Evolutionary conservation across 176 grass and related monocot species (phyloP), one percentile per base, ranked within the genome.

Genomic region (Hordeum marinum): DNA sequence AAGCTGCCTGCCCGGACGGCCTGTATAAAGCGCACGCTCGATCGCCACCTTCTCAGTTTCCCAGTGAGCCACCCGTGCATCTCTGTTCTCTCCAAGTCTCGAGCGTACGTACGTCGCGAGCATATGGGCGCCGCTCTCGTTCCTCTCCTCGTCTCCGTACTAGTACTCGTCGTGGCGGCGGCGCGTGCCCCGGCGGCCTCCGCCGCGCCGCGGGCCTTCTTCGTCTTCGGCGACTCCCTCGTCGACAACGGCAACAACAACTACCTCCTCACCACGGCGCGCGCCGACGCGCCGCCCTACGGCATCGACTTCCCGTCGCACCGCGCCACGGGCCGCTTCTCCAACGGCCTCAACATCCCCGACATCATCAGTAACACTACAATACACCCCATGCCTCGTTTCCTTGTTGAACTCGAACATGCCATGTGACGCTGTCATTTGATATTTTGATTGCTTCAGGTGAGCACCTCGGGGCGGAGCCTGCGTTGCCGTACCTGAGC

Each of bases 241-340:
- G 96, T 99, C 4, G 96, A 99, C 85, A 94, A 92, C 41, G 96
- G 93, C 81, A 96, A 99, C 89, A 99, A 99, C 85, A 94, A 96
- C 83, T 99, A 91, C 75, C 71, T 99, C 29, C 86, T 92, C 39
- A 99, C 96, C 15, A 92, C 90, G 45, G 93, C 96, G 67, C 96
- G 96, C 27, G 93, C 96, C 1, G 96, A 99, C 58, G 57, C 91
- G 9, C 87, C 85, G 4, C 96, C 96, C 12, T 99, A 99, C 83
- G 96, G 96, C 72, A 96, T 99, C 48, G 96, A 99, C 87, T 89
- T 34, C 78, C 96, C 93, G 23, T 89, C 78, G 52, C 91, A 91
- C 85, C 79, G 3, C 2, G 75, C 96, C 7, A 96, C 96, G 1
- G 96, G 93, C 8, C 87, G 96, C 12, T 99, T 99, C 87, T 96